Conservation (phyloP, 768 basidiomycete species). For the Boletus rubescentipes region DNA sequence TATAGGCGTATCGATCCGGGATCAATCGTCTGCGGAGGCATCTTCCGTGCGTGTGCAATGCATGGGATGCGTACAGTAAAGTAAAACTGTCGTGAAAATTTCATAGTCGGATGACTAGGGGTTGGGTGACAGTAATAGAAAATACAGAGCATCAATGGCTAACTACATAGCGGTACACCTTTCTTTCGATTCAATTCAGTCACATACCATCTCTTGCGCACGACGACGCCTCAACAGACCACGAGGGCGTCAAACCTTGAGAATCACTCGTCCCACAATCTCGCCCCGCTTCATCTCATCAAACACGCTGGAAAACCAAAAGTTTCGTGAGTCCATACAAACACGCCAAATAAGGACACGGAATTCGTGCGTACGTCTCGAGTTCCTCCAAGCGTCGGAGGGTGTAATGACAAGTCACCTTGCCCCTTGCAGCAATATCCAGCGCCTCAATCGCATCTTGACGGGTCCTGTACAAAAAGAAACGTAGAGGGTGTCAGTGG, state of each 20-base stretch:
- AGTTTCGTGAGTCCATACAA: background rate
- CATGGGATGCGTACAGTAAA: constrained; percentile 21
- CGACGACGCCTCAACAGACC: too few species aligned
- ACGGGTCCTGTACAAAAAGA: constrained; percentile 27
- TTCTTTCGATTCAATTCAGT: background rate
- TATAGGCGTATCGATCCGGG: constrained; percentile 16
- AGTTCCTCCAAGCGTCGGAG: constrained; percentile 30
- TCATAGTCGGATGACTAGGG: too few species aligned
- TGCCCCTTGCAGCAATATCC: constrained; percentile 40
- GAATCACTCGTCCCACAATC: constrained; percentile 19
- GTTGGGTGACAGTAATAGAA: too few species aligned
- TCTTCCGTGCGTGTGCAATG: constrained; percentile 13
- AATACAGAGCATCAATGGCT: too few species aligned
- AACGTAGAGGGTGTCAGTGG: background rate
- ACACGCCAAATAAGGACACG: background rate
- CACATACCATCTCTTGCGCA: background rate
- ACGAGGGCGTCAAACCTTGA: constrained; percentile 14
- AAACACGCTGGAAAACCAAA: constrained; percentile 13
- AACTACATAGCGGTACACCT: too few species aligned
- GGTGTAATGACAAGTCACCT: constrained; percentile 36
- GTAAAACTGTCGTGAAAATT: constrained; percentile 2
- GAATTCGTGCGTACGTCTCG: constrained; percentile 14
- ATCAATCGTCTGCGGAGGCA: constrained; percentile 18
- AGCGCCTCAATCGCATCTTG: constrained; percentile 51
- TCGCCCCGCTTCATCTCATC: constrained; percentile 18